Percentiles rank a stretch among this genome's conserved stretches.
Conservation (phyloP, 1,284 basidiomycete species). For the Cryptococcus amylolentus region DNA sequence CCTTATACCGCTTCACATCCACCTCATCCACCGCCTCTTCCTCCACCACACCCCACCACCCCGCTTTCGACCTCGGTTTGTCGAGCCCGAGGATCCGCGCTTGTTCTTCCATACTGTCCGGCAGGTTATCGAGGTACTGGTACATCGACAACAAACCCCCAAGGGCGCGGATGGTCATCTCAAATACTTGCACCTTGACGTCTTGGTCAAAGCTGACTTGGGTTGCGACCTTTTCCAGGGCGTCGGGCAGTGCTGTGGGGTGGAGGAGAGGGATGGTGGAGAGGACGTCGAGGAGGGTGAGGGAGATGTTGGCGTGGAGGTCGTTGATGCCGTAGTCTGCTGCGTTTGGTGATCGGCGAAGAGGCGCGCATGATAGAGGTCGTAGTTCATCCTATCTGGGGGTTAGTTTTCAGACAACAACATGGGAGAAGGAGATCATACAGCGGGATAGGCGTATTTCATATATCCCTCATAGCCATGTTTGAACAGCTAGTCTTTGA, state of each 20-base stretch:
- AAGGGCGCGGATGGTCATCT: conserved; percentile 78
- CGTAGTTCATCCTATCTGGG: conserved; percentile 61
- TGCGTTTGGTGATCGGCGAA: conserved; percentile 31
- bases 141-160: conserved; percentile 81
- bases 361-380: conserved; percentile 70
- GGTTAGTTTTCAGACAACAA: background rate
- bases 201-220: conserved; percentile 46
- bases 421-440: conserved; percentile 6
- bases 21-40: conserved; percentile 54
- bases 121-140: conserved; percentile 61
- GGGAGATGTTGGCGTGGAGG: conserved; percentile 61
- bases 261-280: conserved; percentile 40
- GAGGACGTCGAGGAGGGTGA: conserved; percentile 46
- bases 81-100: conserved; percentile 20
- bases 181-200: conserved; percentile 58
- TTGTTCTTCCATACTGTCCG: conserved; percentile 37
- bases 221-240: conserved; percentile 32
- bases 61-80: background rate
- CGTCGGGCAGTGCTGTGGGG: conserved; percentile 34
- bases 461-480: conserved; percentile 49
- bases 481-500: conserved; percentile 32
- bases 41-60: conserved; percentile 8
- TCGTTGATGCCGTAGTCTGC: conserved; percentile 57
- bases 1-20: conserved; percentile 69
- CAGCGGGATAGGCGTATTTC: conserved; percentile 47